These are phyloP conservation scores for Halocafeteria seosinensis DNA, from an alignment of 108 stramenopile genomes.

Conservation along the genomic window DNA sequence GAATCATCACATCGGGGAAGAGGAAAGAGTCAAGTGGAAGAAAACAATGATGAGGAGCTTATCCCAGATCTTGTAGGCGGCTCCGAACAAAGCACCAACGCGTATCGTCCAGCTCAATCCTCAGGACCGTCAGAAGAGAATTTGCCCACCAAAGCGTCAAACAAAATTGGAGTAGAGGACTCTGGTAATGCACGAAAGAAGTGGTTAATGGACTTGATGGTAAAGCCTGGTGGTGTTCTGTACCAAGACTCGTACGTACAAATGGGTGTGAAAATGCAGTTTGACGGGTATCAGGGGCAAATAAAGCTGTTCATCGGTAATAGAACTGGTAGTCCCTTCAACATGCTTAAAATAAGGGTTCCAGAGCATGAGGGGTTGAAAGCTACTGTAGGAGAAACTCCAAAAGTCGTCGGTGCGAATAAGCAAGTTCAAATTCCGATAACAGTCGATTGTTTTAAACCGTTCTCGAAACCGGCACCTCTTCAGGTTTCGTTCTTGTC, in stretches of 20 bases:
- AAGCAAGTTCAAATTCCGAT: background rate
- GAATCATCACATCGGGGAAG: background rate
- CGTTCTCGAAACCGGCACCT: background rate
- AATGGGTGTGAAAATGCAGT: background rate
- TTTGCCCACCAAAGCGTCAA: background rate
- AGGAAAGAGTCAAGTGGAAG: background rate
- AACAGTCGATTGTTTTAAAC: background rate
- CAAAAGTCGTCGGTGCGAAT: background rate
- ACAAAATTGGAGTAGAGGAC: background rate
- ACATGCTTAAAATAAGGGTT: conserved; percentile 3
- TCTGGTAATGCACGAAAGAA: background rate
- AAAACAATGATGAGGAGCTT: background rate
- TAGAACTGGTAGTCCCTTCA: background rate
- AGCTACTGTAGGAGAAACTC: background rate
- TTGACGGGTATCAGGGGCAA: background rate
- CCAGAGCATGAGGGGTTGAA: background rate
- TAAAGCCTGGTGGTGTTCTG: background rate
- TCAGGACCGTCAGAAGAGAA: background rate
- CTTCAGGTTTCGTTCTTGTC: background rate
- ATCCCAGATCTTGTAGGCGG: background rate
- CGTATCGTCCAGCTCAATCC: background rate
- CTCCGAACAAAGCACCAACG: background rate
- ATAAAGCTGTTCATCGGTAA: conserved; percentile 1
- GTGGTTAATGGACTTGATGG: background rate
- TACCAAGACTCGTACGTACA: conserved; percentile 1